Evolutionary conservation across 495 filamentous ascomycete genomes (phyloP), one percentile per base, ranked within the genome.

Genomic region (Hypoxylon intermedium): DNA sequence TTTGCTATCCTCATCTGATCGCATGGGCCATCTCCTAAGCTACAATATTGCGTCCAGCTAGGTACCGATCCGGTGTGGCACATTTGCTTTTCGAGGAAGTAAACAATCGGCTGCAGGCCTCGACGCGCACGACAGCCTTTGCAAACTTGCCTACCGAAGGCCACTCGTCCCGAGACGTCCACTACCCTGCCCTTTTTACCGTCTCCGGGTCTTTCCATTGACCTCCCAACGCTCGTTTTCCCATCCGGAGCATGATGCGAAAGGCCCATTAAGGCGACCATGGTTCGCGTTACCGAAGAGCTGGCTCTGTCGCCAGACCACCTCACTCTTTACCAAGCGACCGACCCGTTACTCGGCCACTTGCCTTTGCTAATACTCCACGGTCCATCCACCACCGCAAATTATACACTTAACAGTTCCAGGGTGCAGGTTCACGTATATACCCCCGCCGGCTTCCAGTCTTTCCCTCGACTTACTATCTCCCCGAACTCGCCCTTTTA

Each of bases 401-500:
- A 92, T 77, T 87, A 88, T 46, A 93, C 89, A 36, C 84, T 88
- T 55, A 94, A 88, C 76, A 93, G 86, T 74, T 94, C 91, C 40
- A 88, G 93, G 59, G 91, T 97, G 59, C 93, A 97, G 77, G 85
- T 91, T 54, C 92, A 97, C 75, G 82, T 98, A 73, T 90, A 93
- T 78, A 89, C 89, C 49, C 84, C 90, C 2, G 93, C 91, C 40
- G 94, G 94, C 45, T 88, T 93, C 52, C 86, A 89, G 59, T 90
- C 88, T 49, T 98, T 92, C 71, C 86, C 90, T 56, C 91, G 94
- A 63, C 84, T 98, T 60, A 93, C 91, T 9, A 85, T 97, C 48
- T 94, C 94, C 18, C 93, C 93, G 18, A 93, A 87, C 53, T 96
- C 93, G n/a, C 87, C 94, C n/a, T 85, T 95, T 58, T 98, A 97